These are phyloP conservation scores for Paecilomyces sp. DNA, from an alignment of 2,329 filamentous ascomycete species.

Conservation along the genomic window DNA sequence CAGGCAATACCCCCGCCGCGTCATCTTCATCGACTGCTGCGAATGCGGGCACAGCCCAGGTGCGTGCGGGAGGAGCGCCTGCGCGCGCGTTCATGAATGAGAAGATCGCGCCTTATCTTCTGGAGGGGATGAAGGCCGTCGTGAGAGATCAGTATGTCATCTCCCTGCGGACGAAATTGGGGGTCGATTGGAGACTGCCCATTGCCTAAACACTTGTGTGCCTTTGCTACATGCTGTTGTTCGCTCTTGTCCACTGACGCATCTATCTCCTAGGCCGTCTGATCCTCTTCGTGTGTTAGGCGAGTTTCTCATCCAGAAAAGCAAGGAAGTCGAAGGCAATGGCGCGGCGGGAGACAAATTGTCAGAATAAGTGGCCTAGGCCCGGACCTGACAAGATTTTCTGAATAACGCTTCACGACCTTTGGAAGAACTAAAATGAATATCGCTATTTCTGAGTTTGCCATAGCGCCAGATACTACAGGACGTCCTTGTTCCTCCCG, in stretches of 20 bases:
- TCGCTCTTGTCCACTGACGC: neutral
- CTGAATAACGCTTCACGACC: neutral
- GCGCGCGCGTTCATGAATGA: slow-evolving; percentile 65
- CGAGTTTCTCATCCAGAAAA: slow-evolving; percentile 63
- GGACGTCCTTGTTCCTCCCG: neutral
- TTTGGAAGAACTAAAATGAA: neutral
- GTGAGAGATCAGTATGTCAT: slow-evolving; percentile 62
- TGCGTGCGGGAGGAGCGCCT: slow-evolving; percentile 59
- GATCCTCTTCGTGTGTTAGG: slow-evolving; percentile 64
- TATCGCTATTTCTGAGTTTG: neutral
- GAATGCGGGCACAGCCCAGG: slow-evolving; percentile 34
- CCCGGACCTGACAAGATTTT: slow-evolving; percentile 6
- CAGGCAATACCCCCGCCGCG: neutral
- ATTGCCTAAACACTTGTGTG: neutral
- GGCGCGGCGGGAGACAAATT: slow-evolving; percentile 1
- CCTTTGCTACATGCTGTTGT: neutral
- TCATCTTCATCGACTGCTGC: neutral
- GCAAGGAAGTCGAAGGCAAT: slow-evolving; percentile 54
- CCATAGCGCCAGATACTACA: neutral
- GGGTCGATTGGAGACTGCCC: neutral
- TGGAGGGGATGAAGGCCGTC: slow-evolving; percentile 69
- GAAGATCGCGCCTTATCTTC: slow-evolving; percentile 59
- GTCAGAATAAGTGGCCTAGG: slow-evolving; percentile 15
- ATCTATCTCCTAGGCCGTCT: slow-evolving; percentile 45
- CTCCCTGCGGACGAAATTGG: neutral